phyloP scores from a whole-genome alignment of 1,139 yeast genomes.

The Blastobotrys elegans region DNA sequence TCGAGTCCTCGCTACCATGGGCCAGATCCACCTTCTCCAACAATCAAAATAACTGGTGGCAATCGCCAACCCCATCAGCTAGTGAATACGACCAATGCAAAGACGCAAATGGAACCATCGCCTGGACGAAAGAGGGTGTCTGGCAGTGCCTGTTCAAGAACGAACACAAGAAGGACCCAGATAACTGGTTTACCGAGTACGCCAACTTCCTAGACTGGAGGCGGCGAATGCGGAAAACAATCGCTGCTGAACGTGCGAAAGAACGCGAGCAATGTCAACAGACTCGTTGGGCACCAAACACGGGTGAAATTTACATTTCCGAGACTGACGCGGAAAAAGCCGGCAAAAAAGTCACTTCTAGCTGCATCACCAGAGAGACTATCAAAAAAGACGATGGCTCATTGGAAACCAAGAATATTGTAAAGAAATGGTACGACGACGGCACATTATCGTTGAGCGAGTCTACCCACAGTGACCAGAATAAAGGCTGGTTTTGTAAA shows the following conservation, averaged over 20 bases:
- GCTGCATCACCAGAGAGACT: slow-evolving; percentile 44
- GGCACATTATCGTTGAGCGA: slow-evolving; percentile 49
- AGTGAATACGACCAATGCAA: slow-evolving; percentile 59
- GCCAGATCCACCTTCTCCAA: slow-evolving; percentile 7
- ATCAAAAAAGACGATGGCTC: slow-evolving; percentile 47
- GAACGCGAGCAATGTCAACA: slow-evolving; percentile 15
- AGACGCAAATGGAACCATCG: slow-evolving; percentile 58
- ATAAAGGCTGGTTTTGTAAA: slow-evolving; percentile 32
- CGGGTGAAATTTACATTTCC: slow-evolving; percentile 15
- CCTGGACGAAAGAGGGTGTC: slow-evolving; percentile 73
- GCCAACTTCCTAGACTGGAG: slow-evolving; percentile 68
- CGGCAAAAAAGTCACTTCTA: slow-evolving; percentile 45
- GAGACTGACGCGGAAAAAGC: slow-evolving; percentile 26
- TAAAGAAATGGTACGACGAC: slow-evolving; percentile 55
- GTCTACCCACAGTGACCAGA: slow-evolving; percentile 16
- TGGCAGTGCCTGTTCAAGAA: slow-evolving; percentile 87
- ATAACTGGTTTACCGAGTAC: slow-evolving; percentile 53
- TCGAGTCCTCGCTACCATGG: slow-evolving; percentile 15
- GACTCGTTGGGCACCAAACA: slow-evolving; percentile 8
- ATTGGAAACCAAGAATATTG: slow-evolving; percentile 49
- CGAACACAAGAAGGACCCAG: slow-evolving; percentile 15
- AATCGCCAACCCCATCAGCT: slow-evolving; percentile 59
- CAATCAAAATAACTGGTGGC: slow-evolving; percentile 29
- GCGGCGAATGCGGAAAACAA: slow-evolving; percentile 46
- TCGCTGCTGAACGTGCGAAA: slow-evolving; percentile 32